A percentile compares a stretch with the other conserved stretches of the same genome.
Conservation (phyloP, 2,329 filamentous ascomycete genomes). For the Fusarium oligoseptatum region DNA sequence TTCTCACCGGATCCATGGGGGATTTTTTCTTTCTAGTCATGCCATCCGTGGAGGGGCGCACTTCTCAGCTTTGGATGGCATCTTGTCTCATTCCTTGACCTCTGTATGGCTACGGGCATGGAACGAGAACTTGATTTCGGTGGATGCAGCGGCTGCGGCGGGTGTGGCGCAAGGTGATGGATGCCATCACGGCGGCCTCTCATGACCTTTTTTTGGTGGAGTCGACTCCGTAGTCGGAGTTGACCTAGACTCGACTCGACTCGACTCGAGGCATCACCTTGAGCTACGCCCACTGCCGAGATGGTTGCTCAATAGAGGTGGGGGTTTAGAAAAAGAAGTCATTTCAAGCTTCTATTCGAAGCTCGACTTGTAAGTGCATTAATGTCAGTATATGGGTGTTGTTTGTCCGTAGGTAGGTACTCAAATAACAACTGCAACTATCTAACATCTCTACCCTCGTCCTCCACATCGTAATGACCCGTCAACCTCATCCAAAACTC, state of each 20-base stretch:
- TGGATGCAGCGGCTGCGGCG: conserved; percentile 31
- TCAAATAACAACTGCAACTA: not conserved
- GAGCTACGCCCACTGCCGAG: not conserved
- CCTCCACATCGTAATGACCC: not conserved
- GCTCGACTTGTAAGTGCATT: not conserved
- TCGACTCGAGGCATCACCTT: no score
- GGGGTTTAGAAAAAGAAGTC: not conserved
- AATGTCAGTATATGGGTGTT: not conserved
- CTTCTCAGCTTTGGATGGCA: conserved; percentile 40
- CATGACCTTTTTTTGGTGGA: not conserved
- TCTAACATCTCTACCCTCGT: not conserved
- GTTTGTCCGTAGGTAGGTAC: not conserved
- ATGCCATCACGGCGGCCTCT: conserved; percentile 21
- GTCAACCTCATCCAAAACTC: not conserved
- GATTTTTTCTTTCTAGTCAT: conserved; percentile 2
- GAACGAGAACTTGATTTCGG: conserved; percentile 29
- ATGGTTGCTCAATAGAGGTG: not conserved
- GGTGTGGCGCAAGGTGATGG: conserved; percentile 37
- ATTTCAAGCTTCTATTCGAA: not conserved
- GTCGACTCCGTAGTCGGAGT: conserved; percentile 3
- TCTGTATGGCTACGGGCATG: conserved; percentile 38
- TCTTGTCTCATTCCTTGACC: conserved; percentile 43
- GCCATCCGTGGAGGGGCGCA: conserved; percentile 34
- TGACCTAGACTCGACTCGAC: not conserved
- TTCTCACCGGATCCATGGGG: not conserved